Conservation (phyloP, 495 filamentous ascomycete genomes). For the Penicillium pulvis region DNA sequence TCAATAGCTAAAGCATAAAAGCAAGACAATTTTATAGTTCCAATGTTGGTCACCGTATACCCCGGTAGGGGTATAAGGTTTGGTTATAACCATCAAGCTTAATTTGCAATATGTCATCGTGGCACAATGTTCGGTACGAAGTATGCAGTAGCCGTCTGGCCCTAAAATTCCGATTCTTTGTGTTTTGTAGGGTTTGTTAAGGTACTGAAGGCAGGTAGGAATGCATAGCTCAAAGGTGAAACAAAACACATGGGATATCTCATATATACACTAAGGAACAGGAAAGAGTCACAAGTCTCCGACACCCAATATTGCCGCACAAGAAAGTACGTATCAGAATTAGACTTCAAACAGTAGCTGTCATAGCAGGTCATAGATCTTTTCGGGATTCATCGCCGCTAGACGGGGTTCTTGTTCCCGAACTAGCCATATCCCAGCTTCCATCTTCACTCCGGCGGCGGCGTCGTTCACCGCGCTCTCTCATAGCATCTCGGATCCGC, state of each 20-base stretch:
- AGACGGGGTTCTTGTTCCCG: conserved; percentile 46
- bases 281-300: conserved; percentile 23
- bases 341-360: conserved; percentile 5
- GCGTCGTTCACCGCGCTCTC: conserved; percentile 74
- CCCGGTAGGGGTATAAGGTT: too few species aligned
- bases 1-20: too few species aligned
- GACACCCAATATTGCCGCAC: conserved; percentile 21
- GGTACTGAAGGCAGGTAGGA: too few species aligned
- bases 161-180: too few species aligned
- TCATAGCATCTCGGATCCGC: conserved; percentile 87
- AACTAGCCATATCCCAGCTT: conserved; percentile 51
- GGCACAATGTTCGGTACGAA: too few species aligned
- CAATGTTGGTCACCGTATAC: too few species aligned
- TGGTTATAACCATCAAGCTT: too few species aligned
- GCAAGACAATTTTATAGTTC: too few species aligned
- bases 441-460: conserved; percentile 63
- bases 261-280: conserved; percentile 22
- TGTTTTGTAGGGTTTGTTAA: too few species aligned
- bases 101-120: too few species aligned
- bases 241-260: conserved; percentile 28
- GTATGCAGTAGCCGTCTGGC: too few species aligned
- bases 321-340: conserved; percentile 8
- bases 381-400: conserved; percentile 46
- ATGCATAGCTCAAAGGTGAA: not conserved
- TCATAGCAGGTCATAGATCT: conserved; percentile 33